Conservation (phyloP, 305 asterid genomes). For the Rubia balearica region DNA sequence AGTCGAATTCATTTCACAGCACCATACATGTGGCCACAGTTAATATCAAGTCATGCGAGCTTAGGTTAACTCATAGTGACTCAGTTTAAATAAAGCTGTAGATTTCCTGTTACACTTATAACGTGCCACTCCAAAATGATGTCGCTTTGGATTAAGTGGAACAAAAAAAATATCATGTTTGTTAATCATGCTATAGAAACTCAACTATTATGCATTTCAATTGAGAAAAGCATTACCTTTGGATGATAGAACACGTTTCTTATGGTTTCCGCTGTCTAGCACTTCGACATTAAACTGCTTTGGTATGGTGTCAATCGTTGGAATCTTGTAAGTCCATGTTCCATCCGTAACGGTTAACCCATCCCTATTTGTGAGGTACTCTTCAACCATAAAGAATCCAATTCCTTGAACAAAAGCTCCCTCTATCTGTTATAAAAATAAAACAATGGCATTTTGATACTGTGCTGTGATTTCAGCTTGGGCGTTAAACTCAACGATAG, state of each 20-base stretch:
- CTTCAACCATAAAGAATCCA: conserved; percentile 79
- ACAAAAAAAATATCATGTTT: neutral
- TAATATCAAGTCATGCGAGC: neutral
- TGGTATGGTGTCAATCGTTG: conserved; percentile 71
- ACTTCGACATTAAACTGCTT: conserved; percentile 51
- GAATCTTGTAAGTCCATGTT: conserved; percentile 80
- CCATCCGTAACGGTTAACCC: conserved; percentile 48
- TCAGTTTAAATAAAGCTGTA: neutral
- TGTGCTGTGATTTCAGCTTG: neutral
- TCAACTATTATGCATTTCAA: neutral
- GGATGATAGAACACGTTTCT: conserved; percentile 62
- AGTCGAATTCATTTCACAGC: no score
- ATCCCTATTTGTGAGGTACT: conserved; percentile 42
- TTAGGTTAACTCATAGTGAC: neutral
- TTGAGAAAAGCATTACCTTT: conserved; percentile 38
- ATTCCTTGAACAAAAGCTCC: conserved; percentile 83
- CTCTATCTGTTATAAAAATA: conserved; percentile 47
- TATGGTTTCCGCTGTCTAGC: conserved; percentile 53
- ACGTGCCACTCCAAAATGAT: neutral
- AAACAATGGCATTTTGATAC: neutral
- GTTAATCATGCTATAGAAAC: neutral
- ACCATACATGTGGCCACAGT: no score
- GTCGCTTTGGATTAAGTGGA: neutral
- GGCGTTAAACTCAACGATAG: neutral
- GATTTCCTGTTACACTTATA: no score